These are phyloP conservation scores for Trichoderma asperelloides DNA, from an alignment of 495 filamentous ascomycete genomes.

Conservation along the genomic window DNA sequence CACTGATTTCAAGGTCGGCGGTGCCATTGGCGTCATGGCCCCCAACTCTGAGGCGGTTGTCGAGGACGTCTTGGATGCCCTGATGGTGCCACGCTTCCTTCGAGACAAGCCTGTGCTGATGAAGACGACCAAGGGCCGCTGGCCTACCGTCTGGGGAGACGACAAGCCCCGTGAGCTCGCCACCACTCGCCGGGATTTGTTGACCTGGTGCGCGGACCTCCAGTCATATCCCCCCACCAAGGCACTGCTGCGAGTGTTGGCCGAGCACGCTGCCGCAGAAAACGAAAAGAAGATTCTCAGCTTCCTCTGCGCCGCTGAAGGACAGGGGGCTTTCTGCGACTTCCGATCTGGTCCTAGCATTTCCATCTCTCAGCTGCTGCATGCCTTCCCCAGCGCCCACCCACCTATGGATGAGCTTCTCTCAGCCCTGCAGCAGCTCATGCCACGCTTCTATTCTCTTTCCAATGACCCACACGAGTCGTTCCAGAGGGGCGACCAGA, in stretches of 20 bases:
- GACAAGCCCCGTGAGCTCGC: slow-evolving; percentile 72
- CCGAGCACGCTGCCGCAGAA: slow-evolving; percentile 68
- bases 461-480: slow-evolving; percentile 91
- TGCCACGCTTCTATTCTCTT: slow-evolving; percentile 97
- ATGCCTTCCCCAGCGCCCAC: slow-evolving; percentile 85
- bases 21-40: slow-evolving; percentile 86
- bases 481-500: slow-evolving; percentile 53
- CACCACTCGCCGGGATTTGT: slow-evolving; percentile 79
- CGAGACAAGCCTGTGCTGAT: slow-evolving; percentile 74
- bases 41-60: slow-evolving; percentile 74
- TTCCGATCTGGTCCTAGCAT: slow-evolving; percentile 84
- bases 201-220: slow-evolving; percentile 92
- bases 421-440: slow-evolving; percentile 71
- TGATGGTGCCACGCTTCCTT: slow-evolving; percentile 65
- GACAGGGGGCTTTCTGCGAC: slow-evolving; percentile 90
- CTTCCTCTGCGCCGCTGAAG: slow-evolving; percentile 81
- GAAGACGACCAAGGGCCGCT: slow-evolving; percentile 70
- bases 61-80: slow-evolving; percentile 71
- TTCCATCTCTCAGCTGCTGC: slow-evolving; percentile 72
- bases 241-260: slow-evolving; percentile 73
- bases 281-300: slow-evolving; percentile 81
- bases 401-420: slow-evolving; percentile 77
- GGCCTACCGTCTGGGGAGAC: slow-evolving; percentile 98
- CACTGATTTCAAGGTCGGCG: slow-evolving; percentile 92
- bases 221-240: slow-evolving; percentile 91